Conservation (phyloP, 192 early-diverging fungal species). For the Dimargaris cristalligena region DNA sequence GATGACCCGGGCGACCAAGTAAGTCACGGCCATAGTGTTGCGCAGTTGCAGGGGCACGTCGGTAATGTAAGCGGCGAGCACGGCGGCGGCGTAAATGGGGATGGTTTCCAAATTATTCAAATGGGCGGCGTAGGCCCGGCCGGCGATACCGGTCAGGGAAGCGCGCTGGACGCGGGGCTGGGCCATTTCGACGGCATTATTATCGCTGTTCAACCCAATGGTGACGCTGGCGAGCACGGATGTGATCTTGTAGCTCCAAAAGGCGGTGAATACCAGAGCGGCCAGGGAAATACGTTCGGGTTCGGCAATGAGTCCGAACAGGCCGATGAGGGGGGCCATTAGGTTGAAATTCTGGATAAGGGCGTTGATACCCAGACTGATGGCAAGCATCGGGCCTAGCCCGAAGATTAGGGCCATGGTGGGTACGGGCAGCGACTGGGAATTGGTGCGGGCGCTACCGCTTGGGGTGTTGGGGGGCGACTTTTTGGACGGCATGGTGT, state of each 20-base stretch:
- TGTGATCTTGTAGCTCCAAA: not conserved
- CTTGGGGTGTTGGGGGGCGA: too few relatives aligned
- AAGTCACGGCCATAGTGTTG: not conserved
- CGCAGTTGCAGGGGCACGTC: not conserved
- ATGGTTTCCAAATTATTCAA: not conserved
- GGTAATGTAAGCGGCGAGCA: not conserved
- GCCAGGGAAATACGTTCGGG: not conserved
- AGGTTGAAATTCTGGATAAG: not conserved
- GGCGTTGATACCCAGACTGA: too few relatives aligned
- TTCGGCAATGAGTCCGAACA: not conserved
- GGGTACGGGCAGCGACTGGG: too few relatives aligned
- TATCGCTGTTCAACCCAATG: not conserved
- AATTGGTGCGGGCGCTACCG: too few relatives aligned
- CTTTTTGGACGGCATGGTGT: too few relatives aligned
- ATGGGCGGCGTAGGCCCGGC: not conserved
- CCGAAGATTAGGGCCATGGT: too few relatives aligned
- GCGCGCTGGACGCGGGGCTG: not conserved
- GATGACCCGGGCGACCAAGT: not conserved
- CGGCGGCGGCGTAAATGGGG: not conserved
- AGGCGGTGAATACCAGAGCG: not conserved
- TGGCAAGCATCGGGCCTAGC: too few relatives aligned
- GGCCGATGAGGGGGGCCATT: not conserved
- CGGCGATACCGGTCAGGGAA: not conserved
- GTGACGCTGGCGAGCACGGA: not conserved
- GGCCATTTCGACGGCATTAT: not conserved